Evolutionary conservation across 1,284 basidiomycete species (phyloP).

Genomic region (Abortiporus biennis): DNA sequence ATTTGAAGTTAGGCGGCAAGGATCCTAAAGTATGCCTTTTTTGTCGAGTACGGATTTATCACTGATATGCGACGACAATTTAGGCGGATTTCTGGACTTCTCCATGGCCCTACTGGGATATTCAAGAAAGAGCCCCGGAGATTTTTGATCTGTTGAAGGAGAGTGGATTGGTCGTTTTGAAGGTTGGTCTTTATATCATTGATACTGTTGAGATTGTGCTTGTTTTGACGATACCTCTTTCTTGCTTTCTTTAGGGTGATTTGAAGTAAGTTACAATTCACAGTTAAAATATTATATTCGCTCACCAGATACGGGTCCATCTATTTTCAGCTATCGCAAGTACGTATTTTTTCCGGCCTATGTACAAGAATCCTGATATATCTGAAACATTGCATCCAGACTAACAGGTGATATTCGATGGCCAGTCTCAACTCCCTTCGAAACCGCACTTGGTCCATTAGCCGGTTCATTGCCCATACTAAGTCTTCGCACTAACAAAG

Average conservation of each 20-base stretch:
- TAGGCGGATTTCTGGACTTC: slow-evolving; percentile 77
- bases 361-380: slow-evolving; percentile 18
- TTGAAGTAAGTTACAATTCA: slow-evolving; percentile 52
- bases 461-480: slow-evolving; percentile 77
- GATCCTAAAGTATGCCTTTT: slow-evolving; percentile 26
- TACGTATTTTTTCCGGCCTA: slow-evolving; percentile 32
- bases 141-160: slow-evolving; percentile 55
- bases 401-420: slow-evolving; percentile 88
- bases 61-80: neutral
- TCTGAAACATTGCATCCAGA: slow-evolving; percentile 33
- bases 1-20: slow-evolving; percentile 55
- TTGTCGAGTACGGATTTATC: neutral
- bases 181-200: slow-evolving; percentile 37
- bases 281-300: too few relatives aligned
- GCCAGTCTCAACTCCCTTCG: slow-evolving; percentile 81
- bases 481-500: slow-evolving; percentile 91
- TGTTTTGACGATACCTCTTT: neutral
- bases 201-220: neutral
- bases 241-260: slow-evolving; percentile 58
- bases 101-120: slow-evolving; percentile 79
- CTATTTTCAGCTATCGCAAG: slow-evolving; percentile 89
- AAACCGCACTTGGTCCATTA: slow-evolving; percentile 75
- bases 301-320: too few relatives aligned
- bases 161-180: slow-evolving; percentile 87
- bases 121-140: slow-evolving; percentile 54